Evolutionary conservation across 495 filamentous ascomycete genomes (phyloP).

Genomic region (Barbatosphaeria neglecta): DNA sequence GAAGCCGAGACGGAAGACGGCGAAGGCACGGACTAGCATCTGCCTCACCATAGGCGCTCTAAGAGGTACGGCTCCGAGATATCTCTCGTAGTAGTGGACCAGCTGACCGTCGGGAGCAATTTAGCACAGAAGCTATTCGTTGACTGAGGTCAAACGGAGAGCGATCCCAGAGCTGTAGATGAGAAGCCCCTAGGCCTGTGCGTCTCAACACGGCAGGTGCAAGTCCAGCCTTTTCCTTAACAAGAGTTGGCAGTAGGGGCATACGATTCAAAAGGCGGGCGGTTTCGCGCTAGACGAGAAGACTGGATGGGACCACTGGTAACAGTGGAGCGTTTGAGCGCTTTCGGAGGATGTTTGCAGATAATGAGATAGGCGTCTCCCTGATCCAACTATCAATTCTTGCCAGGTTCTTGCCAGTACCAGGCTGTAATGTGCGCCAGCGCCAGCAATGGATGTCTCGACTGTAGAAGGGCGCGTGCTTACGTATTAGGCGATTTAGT

Average conservation of each 20-base stretch:
- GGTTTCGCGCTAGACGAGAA: neutral
- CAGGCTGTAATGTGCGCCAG: no score
- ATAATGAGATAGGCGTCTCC: neutral
- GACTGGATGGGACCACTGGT: neutral
- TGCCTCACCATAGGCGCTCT: neutral
- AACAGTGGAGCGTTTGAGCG: neutral
- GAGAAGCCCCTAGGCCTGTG: neutral
- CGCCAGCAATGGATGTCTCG: no score
- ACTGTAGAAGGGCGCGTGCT: no score
- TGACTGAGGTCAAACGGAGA: no score
- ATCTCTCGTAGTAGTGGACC: no score
- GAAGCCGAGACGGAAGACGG: slow-evolving; percentile 26
- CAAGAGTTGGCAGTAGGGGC: neutral
- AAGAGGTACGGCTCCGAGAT: neutral
- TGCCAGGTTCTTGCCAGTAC: no score
- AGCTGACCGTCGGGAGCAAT: no score
- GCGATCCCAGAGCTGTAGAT: neutral
- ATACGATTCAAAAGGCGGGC: neutral
- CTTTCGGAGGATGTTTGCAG: neutral
- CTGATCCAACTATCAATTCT: no score
- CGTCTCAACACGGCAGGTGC: neutral
- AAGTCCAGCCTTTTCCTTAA: neutral
- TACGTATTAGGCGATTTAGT: no score
- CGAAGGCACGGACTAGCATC: slow-evolving; percentile 25
- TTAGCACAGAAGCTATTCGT: no score